Evolutionary conservation across 2,329 filamentous ascomycete genomes (phyloP), one percentile per base, ranked within the genome.

Genomic region (Allantophomopsis lycopodina): DNA sequence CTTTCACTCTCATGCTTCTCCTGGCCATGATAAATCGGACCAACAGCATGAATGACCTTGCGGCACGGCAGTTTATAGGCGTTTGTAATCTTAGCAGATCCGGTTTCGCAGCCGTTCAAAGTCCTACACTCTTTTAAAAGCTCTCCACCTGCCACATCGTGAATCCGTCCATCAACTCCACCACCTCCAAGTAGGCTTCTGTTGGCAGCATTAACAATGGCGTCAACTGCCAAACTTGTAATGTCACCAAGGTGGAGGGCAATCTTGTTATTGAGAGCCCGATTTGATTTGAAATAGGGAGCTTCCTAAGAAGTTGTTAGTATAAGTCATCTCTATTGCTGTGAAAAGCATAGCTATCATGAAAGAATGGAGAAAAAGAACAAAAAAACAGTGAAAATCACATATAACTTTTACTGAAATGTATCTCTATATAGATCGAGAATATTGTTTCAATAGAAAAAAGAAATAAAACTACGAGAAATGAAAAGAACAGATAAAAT

Each of bases 191-290:
- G 68, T 1, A 96, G 73, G 2, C 69, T 71, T 8, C 60, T 62
- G 58, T 96, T 96, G 35, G 91, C 89, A 1, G 91, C 89, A 57
- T 96, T 96, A 57, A 96, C 88, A 49, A 95, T 91, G 46, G 82
- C 81, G 53, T 87, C 84, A 35, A 87, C 70, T 23, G 69, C 57
- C 4, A 96, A 73, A 12, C 68, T 76, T 12, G 88, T 95, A 58
- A 96, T 93, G 58, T 94, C 86, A 49, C 76, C 74, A 41, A 74
- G 71, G 47, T 86, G 68, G 31, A 89, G 63, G 35, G 73, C 74
- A 50, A 95, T 69, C 46, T 73, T 77, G 54, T 74, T 61, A 63
- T 93, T 93, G 61, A 83, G 64, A 8, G 59, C 49, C 41, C 68
- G 57, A 23, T 21, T 46, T 33, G 13, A 48, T n/a, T 40, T 37